These are phyloP conservation scores for Arachis monticola DNA, from an alignment of 331 rosid species.

Conservation along the genomic window DNA sequence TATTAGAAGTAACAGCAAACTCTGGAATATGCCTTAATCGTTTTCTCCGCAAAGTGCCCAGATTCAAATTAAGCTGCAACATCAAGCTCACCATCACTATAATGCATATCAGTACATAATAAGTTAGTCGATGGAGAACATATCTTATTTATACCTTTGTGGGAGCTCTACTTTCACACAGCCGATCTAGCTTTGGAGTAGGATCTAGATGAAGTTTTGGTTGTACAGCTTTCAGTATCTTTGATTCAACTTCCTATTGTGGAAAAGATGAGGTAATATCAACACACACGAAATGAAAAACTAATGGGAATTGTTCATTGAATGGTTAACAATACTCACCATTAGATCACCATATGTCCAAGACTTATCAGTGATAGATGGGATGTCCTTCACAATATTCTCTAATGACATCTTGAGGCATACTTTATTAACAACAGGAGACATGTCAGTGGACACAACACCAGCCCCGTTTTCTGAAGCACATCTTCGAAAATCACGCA, in stretches of 20 bases:
- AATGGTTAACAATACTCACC: slow-evolving; percentile 56
- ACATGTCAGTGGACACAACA: slow-evolving; percentile 50
- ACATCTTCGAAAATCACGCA: slow-evolving; percentile 84
- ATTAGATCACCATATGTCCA: slow-evolving; percentile 99
- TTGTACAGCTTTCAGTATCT: slow-evolving; percentile 79
- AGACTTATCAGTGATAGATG: slow-evolving; percentile 79
- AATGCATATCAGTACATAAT: slow-evolving; percentile 29
- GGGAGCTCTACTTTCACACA: slow-evolving; percentile 65
- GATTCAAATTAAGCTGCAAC: slow-evolving; percentile 74
- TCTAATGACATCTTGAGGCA: slow-evolving; percentile 91
- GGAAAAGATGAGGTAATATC: slow-evolving; percentile 37
- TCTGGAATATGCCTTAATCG: slow-evolving; percentile 80
- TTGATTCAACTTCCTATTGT: slow-evolving; percentile 86
- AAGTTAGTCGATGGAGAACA: slow-evolving; percentile 38
- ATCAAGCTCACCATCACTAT: slow-evolving; percentile 41
- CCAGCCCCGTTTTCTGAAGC: slow-evolving; percentile 66
- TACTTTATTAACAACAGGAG: slow-evolving; percentile 67
- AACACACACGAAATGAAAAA: slow-evolving; percentile 32
- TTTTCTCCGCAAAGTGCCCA: slow-evolving; percentile 64
- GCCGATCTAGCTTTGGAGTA: slow-evolving; percentile 78
- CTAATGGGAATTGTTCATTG: slow-evolving; percentile 29
- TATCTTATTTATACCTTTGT: slow-evolving; percentile 61
- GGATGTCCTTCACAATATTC: slow-evolving; percentile 95
- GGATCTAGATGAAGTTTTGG: slow-evolving; percentile 91
- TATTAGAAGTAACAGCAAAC: slow-evolving; percentile 66